Evolutionary conservation across 2,329 filamentous ascomycete genomes (phyloP), one percentile per base, ranked within the genome.

Genomic region (Fusarium sp.): DNA sequence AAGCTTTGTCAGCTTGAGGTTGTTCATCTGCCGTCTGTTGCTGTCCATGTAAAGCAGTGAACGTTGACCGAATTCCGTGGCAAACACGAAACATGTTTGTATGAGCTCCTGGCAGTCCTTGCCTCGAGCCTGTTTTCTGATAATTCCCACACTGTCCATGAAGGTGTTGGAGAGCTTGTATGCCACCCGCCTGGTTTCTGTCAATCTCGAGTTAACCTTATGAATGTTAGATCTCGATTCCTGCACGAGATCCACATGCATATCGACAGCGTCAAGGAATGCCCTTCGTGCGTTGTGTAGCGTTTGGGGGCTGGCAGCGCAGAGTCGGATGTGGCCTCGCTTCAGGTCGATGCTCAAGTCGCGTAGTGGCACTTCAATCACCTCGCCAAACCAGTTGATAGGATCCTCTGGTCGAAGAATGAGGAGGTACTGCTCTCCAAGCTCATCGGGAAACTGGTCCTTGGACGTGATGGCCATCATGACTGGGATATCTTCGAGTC

Each of bases 151-250:
- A 76, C 94, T 97, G 78, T 98, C 95, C 93, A 99, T 97, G 79
- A 99, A 98, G 8, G 94, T 93, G 79, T 97, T 98, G 50, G 94
- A 97, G 42, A 99, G 85, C 78, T 97, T 97, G 83, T 96, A 98
- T 4, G 95, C 93, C 4, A 96, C 96, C 77, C 94, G 94, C 73
- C 96, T 94, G 73, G 97, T 97, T 77, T 97, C 96, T 73, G 93
- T 95, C 67, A 99, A 82, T 76, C 96, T 92, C 49, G 90, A 83
- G 75, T 98, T 96, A 70, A 99, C 96, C 71, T 96, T 93, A 66
- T 93, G 91, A 38, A 99, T 85, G 75, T 97, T 98, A 20, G 96
- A 96, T 69, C 96, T 88, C 74, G 97, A 93, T 77, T 98, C 96
- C 54, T 97, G 91, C 11, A 97, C 85, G 53, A 97, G 90, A 73